A percentile compares a stretch with the other conserved stretches of the same genome.
Conservation (phyloP, 2,329 filamentous ascomycete species). For the Hymenoscyphus fructigenus region DNA sequence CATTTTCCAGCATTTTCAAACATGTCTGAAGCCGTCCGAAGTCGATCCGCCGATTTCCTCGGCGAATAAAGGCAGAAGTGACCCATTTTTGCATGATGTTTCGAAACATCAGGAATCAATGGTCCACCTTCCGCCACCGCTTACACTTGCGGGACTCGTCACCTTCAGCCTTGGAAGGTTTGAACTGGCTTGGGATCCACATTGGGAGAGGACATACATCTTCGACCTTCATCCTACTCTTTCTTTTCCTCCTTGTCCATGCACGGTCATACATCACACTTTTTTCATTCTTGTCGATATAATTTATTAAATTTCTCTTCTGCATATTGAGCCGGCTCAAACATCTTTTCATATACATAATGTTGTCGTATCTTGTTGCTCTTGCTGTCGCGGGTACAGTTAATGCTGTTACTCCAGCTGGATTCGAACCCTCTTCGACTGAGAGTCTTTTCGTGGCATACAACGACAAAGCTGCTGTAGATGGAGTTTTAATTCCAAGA, state of each 20-base stretch:
- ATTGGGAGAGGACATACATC: neutral
- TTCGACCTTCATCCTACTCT: neutral
- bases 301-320: neutral
- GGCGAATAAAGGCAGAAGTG: neutral
- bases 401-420: slow-evolving; percentile 31
- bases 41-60: neutral
- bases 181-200: neutral
- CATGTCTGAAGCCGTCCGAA: neutral
- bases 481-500: slow-evolving; percentile 29
- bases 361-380: slow-evolving; percentile 26
- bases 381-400: slow-evolving; percentile 30
- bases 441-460: slow-evolving; percentile 30
- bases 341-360: slow-evolving; percentile 15
- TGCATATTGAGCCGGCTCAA: slow-evolving; percentile 4
- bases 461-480: slow-evolving; percentile 25
- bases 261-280: neutral
- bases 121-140: neutral
- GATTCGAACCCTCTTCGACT: slow-evolving; percentile 29
- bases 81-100: neutral
- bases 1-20: slow-evolving; percentile 7
- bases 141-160: neutral
- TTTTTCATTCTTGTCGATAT: neutral
- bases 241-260: neutral
- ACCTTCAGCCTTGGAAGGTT: neutral
- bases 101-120: neutral